These are phyloP conservation scores for Aspergillus sp. DNA, from an alignment of 2,329 filamentous ascomycete genomes.

Conservation along the genomic window DNA sequence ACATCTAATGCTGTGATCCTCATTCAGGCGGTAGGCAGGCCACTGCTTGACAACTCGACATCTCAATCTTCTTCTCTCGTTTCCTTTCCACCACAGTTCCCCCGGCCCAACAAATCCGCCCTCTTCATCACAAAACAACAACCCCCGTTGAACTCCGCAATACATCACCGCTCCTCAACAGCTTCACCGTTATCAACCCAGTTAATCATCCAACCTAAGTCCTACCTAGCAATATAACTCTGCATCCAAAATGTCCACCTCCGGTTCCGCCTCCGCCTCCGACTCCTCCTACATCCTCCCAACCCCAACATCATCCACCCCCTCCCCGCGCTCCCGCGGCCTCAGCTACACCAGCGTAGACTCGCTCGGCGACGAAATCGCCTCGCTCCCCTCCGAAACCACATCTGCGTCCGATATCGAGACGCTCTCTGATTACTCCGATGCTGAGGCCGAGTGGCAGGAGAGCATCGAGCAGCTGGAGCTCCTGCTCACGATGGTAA, in stretches of 20 bases:
- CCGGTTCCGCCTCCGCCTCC: constrained; percentile 17
- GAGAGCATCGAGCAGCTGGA: constrained; percentile 92
- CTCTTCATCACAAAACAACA: neutral
- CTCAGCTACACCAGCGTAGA: constrained; percentile 39
- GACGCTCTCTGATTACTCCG: constrained; percentile 50
- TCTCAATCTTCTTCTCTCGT: constrained; percentile 11
- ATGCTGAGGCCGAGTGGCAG: constrained; percentile 94
- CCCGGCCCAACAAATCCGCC: neutral
- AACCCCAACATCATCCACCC: constrained; percentile 42
- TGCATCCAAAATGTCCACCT: constrained; percentile 27
- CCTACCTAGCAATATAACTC: neutral
- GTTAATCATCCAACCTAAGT: constrained; percentile 1
- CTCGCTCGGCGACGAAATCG: constrained; percentile 35
- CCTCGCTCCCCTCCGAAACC: constrained; percentile 44
- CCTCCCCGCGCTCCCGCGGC: constrained; percentile 29
- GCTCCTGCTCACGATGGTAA: constrained; percentile 86
- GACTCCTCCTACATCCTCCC: constrained; percentile 35
- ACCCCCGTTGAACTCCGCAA: neutral
- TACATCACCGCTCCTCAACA: neutral
- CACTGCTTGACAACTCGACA: constrained; percentile 29
- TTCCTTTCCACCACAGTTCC: neutral
- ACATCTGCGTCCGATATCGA: constrained; percentile 40
- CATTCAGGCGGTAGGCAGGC: constrained; percentile 35
- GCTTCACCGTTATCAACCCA: neutral
- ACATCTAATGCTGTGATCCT: constrained; percentile 23